Base-by-base conservation (phyloP, 1,284 basidiomycete genomes). In the Pyrrhoderma noxium region DNA sequence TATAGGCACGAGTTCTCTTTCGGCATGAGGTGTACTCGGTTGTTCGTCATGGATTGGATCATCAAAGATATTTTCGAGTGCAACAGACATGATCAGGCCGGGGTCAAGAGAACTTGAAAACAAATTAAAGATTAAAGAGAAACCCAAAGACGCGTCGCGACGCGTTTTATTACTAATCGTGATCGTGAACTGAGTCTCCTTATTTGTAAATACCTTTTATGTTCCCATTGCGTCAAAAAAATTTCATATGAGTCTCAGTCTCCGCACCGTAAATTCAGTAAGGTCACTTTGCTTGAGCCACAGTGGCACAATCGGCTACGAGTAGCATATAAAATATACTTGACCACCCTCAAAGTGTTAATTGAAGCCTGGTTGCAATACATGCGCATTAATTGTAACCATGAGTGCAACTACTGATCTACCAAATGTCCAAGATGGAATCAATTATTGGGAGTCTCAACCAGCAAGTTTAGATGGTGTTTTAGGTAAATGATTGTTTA, bases 391-490 rank as follows among this genome's bases (percentile, higher is more conserved):
- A 31, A 5, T 11, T 31, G 11, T 11, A 5, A 31, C 27, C 27
- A 31, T 31, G 27, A 31, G 27, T 31, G 14, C 38, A 42, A 27
- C 40, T 27, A 61, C 57, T 61, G 74, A 59, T 8, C 61, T 70
- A 27, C 70, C 75, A 3, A 71, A 82, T 56, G 68, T 88, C 16
- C 63, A 80, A 54, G 75, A 80, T 39, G 85, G 89, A 22, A 79
- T 92, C 43, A 69, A 77, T 23, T 92, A 90, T 62, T 93, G 89
- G 89, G 74, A 71, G 18, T 73, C 70, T 0, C 85, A 88, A 60
- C 77, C 82, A 19, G 85, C 89, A 3, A 83, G 68, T 56, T 73
- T 85, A 38, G 79, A 92, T 60, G 88, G 89, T 43, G 89, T 82
- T 13, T 67, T 82, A 38, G 80, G 80, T 70, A 54, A 43, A 74